Evolutionary conservation across 2,329 filamentous ascomycete species (phyloP).

Genomic region (Xylaria sp.): DNA sequence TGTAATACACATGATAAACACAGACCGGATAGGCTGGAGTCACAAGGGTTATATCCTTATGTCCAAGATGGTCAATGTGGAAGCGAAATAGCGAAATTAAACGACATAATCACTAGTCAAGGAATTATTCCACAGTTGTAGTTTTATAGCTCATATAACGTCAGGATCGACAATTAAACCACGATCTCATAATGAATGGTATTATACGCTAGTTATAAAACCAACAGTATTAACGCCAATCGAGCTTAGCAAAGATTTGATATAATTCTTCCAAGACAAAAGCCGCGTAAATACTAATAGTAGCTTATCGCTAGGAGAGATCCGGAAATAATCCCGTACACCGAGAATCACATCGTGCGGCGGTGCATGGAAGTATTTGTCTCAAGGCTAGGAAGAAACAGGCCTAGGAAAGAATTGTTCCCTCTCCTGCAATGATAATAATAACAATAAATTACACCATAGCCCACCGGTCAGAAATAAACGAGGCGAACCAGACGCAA

Average conservation of each 20-base stretch:
- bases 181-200: neutral
- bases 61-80: neutral
- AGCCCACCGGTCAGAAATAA: neutral
- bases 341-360: neutral
- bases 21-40: slow-evolving; percentile 3
- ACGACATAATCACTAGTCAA: neutral
- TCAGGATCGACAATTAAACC: slow-evolving; percentile 8
- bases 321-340: neutral
- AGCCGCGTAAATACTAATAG: neutral
- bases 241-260: neutral
- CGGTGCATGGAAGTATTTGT: neutral
- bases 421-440: neutral
- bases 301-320: neutral
- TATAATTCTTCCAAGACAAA: neutral
- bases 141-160: slow-evolving; percentile 7
- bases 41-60: slow-evolving; percentile 3
- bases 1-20: neutral
- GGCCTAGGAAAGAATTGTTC: neutral
- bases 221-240: neutral
- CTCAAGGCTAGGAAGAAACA: neutral
- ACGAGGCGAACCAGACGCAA: neutral
- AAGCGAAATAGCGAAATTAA: neutral
- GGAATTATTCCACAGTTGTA: neutral
- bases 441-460: neutral
- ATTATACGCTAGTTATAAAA: neutral